A percentile compares a stretch with the other conserved stretches of the same genome.
These are phyloP conservation scores for Apiotrichum domesticum DNA, from an alignment of 1,284 basidiomycete genomes.

Conservation along the genomic window DNA sequence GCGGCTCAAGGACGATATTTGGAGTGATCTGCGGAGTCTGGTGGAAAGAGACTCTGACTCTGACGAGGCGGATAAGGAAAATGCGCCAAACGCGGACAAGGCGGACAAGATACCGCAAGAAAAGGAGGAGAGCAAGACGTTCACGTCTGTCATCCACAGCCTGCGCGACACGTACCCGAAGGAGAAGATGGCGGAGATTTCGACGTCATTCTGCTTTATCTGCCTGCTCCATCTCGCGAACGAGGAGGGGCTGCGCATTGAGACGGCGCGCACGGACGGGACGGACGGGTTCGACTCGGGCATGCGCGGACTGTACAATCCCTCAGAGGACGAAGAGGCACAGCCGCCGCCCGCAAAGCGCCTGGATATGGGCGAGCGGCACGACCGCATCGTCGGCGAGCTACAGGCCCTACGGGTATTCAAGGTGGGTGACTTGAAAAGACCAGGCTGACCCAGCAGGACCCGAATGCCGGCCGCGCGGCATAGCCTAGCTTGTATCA, in stretches of 20 bases:
- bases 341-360: constrained; percentile 2
- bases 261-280: constrained; percentile 50
- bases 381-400: constrained; percentile 42
- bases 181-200: constrained; percentile 96
- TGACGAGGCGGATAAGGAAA: neutral
- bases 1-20: constrained; percentile 96
- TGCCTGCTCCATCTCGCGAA: constrained; percentile 92
- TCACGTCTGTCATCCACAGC: constrained; percentile 75
- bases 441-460: constrained; percentile 6
- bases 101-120: neutral
- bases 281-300: constrained; percentile 46
- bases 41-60: constrained; percentile 28
- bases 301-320: constrained; percentile 29
- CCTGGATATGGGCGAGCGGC: constrained; percentile 27
- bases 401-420: constrained; percentile 44
- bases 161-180: constrained; percentile 76
- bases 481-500: constrained; percentile 18
- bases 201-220: constrained; percentile 99
- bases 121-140: constrained; percentile 52
- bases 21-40: constrained; percentile 80
- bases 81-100: neutral
- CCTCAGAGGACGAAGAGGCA: constrained; percentile 21
- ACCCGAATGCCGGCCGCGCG: constrained; percentile 40
- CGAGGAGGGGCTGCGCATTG: constrained; percentile 82
- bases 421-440: constrained; percentile 15